Conservation (phyloP, 73 alveolate genomes). For the Loxodes magnus region DNA sequence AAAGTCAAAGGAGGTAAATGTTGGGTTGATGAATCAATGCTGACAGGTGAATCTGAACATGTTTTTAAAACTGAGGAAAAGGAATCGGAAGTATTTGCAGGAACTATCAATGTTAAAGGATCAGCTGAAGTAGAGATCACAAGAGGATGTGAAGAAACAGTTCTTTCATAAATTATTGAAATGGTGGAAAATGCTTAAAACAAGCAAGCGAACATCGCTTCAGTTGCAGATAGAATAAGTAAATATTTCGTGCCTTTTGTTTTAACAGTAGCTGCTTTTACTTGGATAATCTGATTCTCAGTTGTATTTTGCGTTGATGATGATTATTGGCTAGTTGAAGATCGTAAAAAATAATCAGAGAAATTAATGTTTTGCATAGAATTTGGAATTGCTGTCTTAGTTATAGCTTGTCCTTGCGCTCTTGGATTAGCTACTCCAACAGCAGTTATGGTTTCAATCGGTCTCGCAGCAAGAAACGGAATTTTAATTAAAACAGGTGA, state of each 20-base stretch:
- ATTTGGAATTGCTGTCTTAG: slow-evolving; percentile 49
- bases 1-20: slow-evolving; percentile 52
- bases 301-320: slow-evolving; percentile 37
- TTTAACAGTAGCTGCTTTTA: slow-evolving; percentile 33
- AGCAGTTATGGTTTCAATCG: slow-evolving; percentile 93
- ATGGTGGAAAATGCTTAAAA: slow-evolving; percentile 62
- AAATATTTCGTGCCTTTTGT: slow-evolving; percentile 58
- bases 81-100: slow-evolving; percentile 46
- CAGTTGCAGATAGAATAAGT: slow-evolving; percentile 51
- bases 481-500: slow-evolving; percentile 79
- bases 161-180: slow-evolving; percentile 45
- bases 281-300: slow-evolving; percentile 66
- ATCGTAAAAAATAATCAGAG: slow-evolving; percentile 20
- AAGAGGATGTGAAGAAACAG: slow-evolving; percentile 43
- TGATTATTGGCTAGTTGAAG: slow-evolving; percentile 21
- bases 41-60: slow-evolving; percentile 63
- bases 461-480: slow-evolving; percentile 76
- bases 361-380: slow-evolving; percentile 35
- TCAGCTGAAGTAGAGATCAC: slow-evolving; percentile 27
- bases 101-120: slow-evolving; percentile 41
- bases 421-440: slow-evolving; percentile 98
- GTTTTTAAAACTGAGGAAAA: slow-evolving; percentile 18
- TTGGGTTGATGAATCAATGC: slow-evolving; percentile 56
- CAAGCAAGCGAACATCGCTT: slow-evolving; percentile 54
- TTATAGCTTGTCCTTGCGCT: slow-evolving; percentile 97